phyloP scores from a whole-genome alignment of 768 basidiomycete species.

The Agrocybe praecox region DNA sequence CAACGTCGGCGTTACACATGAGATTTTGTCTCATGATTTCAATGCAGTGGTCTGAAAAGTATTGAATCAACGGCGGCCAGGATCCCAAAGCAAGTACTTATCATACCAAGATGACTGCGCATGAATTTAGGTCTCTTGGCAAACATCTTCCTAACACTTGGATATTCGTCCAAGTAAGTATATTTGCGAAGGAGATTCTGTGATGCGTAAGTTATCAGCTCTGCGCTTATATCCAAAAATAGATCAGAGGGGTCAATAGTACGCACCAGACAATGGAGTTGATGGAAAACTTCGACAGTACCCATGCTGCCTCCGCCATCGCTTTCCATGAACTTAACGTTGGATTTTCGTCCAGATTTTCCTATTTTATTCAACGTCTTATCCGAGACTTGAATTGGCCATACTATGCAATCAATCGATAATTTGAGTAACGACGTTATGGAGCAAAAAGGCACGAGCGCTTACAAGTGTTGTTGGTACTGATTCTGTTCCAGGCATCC shows the following conservation, averaged over 20 bases:
- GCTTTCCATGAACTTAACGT: not conserved
- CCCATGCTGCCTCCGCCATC: slow-evolving; percentile 1
- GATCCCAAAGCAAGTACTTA: no score
- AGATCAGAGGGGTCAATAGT: not conserved
- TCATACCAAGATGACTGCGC: slow-evolving; percentile 1
- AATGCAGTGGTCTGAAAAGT: slow-evolving; percentile 3
- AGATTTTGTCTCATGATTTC: slow-evolving; percentile 7
- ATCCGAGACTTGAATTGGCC: not conserved
- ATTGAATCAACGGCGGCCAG: no score
- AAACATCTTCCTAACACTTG: not conserved
- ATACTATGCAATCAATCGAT: not conserved
- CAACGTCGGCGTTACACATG: slow-evolving; percentile 6
- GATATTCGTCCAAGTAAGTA: not conserved
- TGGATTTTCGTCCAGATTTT: not conserved
- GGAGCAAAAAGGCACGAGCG: not conserved
- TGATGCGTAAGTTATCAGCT: not conserved
- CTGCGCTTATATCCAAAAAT: not conserved
- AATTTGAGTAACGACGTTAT: not conserved
- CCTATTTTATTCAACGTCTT: not conserved
- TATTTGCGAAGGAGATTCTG: not conserved
- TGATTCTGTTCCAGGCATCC: slow-evolving; percentile 7
- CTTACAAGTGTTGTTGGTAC: not conserved
- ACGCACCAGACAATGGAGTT: not conserved
- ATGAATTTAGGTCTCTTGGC: not conserved
- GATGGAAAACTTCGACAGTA: not conserved